Base-by-base conservation (phyloP, 1,284 basidiomycete species). In the Boletus semigastroideus region DNA sequence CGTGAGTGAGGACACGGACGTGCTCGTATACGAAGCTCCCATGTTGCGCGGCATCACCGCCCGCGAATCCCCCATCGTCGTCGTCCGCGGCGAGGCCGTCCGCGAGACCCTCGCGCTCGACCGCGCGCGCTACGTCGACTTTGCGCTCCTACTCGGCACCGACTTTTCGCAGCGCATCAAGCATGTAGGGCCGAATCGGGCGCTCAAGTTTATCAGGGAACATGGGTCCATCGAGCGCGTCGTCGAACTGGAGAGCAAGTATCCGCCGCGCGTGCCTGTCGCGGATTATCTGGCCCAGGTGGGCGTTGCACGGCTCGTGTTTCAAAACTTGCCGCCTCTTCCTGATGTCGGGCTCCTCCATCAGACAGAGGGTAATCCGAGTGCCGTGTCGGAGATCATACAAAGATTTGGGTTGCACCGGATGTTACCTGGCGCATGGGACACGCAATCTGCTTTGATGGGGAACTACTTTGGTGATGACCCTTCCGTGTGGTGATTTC, bases 1-100 rank as follows among this genome's bases (percentile, higher is more conserved):
- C 16, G 90, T 82, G 2, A 94, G 88, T 52, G 92, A 95, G 71
- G 92, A 95, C 68, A 91, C 90, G 16, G 89, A 92, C 59, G 89
- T 92, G 9, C 73, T 92, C 25, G 74, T 89, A 3, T 91, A 90
- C 66, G 84, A 86, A 61, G 91, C 83, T 0, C 88, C 91, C 0
- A 74, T 95, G 39, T 64, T 95, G 9, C 86, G 89, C 28, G 88
- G 90, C 64, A 71, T 93, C 42, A 83, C 87, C 10, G 78, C 73
- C 38, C 74, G 78, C 3, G 66, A 71, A 16, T 74, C 74, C 2
- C 84, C 90, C 1, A 75, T 95, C 2, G 65, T 78, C 31, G 55
- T 86, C 41, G 75, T 93, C 46, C 82, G 80, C n/a, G 86, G 86
- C 8, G 57, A 74, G 2, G 76, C 80, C 3, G 73, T 94, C n/a